A percentile compares a stretch with the other conserved stretches of the same genome.
These are phyloP conservation scores for Lasiodiplodia citricola DNA, from an alignment of 2,329 filamentous ascomycete genomes.

Conservation along the genomic window DNA sequence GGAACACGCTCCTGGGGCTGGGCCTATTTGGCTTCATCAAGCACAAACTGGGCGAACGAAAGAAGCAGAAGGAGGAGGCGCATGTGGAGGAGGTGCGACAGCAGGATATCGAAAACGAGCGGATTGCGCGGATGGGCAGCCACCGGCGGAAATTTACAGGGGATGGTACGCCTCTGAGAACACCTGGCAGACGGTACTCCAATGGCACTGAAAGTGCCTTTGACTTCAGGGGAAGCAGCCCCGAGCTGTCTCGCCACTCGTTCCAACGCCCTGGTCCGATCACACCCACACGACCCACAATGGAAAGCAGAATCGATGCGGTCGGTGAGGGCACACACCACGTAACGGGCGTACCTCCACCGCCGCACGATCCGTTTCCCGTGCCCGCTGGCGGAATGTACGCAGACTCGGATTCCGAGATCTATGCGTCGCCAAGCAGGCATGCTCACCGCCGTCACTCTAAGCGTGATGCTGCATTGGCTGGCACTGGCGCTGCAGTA, in stretches of 20 bases:
- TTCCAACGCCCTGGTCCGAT: slow-evolving; percentile 28
- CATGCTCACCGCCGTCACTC: slow-evolving; percentile 40
- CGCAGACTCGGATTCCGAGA: slow-evolving; percentile 49
- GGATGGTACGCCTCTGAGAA: slow-evolving; percentile 57
- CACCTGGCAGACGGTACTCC: slow-evolving; percentile 38
- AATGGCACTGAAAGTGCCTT: slow-evolving; percentile 50
- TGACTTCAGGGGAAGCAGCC: slow-evolving; percentile 50
- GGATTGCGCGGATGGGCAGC: slow-evolving; percentile 58
- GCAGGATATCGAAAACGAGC: slow-evolving; percentile 59
- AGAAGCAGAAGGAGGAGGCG: slow-evolving; percentile 64
- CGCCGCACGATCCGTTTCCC: slow-evolving; percentile 41
- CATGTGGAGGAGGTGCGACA: slow-evolving; percentile 61
- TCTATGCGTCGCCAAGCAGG: slow-evolving; percentile 43
- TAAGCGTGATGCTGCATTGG: slow-evolving; percentile 29
- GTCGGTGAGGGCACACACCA: slow-evolving; percentile 25
- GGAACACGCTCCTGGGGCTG: slow-evolving; percentile 55
- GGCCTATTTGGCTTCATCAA: slow-evolving; percentile 48
- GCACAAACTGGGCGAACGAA: slow-evolving; percentile 56
- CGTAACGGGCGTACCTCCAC: slow-evolving; percentile 35
- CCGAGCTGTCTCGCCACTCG: slow-evolving; percentile 48
- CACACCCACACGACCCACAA: slow-evolving; percentile 32
- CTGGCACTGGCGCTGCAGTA: slow-evolving; percentile 23
- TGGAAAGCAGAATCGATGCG: slow-evolving; percentile 33
- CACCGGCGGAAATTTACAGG: slow-evolving; percentile 69
- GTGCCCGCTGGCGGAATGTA: slow-evolving; percentile 40